A percentile compares a stretch with the other conserved stretches of the same genome.
Evolutionary conservation across 2,329 filamentous ascomycete species (phyloP).

Genomic region (Knufia fluminis): DNA sequence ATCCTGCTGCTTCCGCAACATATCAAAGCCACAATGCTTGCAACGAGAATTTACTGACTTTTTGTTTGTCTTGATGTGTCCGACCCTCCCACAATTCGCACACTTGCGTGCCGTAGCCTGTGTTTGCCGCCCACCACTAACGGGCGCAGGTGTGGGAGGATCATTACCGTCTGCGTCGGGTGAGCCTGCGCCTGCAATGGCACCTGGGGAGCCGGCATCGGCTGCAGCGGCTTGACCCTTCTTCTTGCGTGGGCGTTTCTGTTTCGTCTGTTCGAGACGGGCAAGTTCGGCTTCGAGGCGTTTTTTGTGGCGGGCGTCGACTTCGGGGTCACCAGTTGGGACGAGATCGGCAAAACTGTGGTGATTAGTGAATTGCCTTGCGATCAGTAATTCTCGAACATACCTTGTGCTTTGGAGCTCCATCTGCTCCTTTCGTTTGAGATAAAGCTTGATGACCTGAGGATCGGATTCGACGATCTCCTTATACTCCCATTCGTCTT

Average conservation of each 20-base stretch:
- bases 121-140: conserved; percentile 54
- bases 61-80: conserved; percentile 98
- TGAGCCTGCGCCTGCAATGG: conserved; percentile 30
- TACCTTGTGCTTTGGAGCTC: conserved; percentile 67
- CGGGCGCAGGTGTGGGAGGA: conserved; percentile 12
- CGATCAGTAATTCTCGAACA: conserved; percentile 28
- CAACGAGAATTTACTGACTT: conserved; percentile 55
- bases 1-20: background rate
- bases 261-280: conserved; percentile 85
- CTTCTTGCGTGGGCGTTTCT: conserved; percentile 37
- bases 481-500: conserved; percentile 47
- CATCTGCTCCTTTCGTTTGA: conserved; percentile 63
- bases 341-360: conserved; percentile 49
- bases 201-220: conserved; percentile 8
- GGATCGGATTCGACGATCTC: conserved; percentile 61
- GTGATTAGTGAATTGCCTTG: conserved; percentile 20
- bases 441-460: conserved; percentile 80
- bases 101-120: conserved; percentile 69
- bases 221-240: background rate
- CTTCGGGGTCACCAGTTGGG: conserved; percentile 58
- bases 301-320: conserved; percentile 53
- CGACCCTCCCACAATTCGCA: conserved; percentile 92
- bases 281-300: conserved; percentile 56
- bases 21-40: conserved; percentile 11
- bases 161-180: conserved; percentile 36